These are phyloP conservation scores for Magnaporthiopsis poae DNA, from an alignment of 2,329 filamentous ascomycete species.

Conservation along the genomic window DNA sequence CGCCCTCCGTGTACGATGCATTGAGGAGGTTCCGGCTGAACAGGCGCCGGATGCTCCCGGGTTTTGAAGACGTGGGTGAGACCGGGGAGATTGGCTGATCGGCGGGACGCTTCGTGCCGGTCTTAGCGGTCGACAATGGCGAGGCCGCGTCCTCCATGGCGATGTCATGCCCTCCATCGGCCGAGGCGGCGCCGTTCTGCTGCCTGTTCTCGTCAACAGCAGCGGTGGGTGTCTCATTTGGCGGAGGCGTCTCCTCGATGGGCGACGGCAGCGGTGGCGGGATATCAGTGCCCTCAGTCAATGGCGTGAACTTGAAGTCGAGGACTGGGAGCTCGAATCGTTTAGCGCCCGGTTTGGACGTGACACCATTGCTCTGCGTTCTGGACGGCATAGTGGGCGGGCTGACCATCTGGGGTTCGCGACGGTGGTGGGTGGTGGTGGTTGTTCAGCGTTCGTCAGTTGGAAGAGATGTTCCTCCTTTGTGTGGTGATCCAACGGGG, in stretches of 20 bases:
- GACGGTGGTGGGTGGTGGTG: not conserved
- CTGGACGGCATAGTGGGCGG: slow-evolving; percentile 19
- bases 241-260: slow-evolving; percentile 36
- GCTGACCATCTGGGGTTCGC: not conserved
- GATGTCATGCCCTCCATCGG: slow-evolving; percentile 33
- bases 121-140: slow-evolving; percentile 17
- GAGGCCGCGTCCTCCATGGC: slow-evolving; percentile 13
- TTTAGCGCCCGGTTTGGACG: slow-evolving; percentile 15
- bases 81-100: slow-evolving; percentile 38
- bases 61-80: slow-evolving; percentile 44
- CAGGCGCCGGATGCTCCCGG: slow-evolving; percentile 47
- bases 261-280: slow-evolving; percentile 49
- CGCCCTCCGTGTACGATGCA: slow-evolving; percentile 41
- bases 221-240: slow-evolving; percentile 31
- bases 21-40: slow-evolving; percentile 48
- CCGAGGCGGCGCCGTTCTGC: slow-evolving; percentile 15
- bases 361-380: slow-evolving; percentile 14
- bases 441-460: not conserved
- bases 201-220: slow-evolving; percentile 14
- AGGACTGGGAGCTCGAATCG: slow-evolving; percentile 49
- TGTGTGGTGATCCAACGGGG: not conserved
- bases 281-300: slow-evolving; percentile 53
- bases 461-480: not conserved
- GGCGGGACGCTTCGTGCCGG: slow-evolving; percentile 38
- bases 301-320: slow-evolving; percentile 47